Percentiles rank a stretch among this genome's conserved stretches.
phyloP scores from a whole-genome alignment of 345 rosid species.

The Dimocarpus longan region DNA sequence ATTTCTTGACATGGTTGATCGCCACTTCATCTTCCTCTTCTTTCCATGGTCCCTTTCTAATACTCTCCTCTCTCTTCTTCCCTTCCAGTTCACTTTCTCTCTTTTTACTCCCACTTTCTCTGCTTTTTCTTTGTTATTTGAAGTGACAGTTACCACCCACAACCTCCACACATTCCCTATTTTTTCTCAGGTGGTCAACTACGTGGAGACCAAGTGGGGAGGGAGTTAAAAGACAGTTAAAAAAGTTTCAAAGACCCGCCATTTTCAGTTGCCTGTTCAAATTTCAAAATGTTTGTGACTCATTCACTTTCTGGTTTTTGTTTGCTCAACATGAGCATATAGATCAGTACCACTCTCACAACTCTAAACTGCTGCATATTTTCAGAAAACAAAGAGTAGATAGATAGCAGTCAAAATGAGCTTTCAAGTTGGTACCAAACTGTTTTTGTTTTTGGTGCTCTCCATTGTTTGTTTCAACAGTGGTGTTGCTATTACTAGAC shows the following conservation, averaged over 20 bases:
- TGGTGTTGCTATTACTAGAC: neutral
- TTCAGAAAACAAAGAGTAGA: neutral
- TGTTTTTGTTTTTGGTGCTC: slow-evolving; percentile 14
- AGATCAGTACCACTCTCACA: no score
- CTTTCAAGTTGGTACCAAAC: neutral
- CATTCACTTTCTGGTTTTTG: neutral
- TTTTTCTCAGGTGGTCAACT: neutral
- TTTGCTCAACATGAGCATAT: neutral
- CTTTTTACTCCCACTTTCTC: neutral
- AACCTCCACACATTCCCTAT: neutral
- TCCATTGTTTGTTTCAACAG: slow-evolving; percentile 20
- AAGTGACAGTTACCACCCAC: neutral
- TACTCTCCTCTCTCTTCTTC: slow-evolving; percentile 34
- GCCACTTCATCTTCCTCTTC: slow-evolving; percentile 79
- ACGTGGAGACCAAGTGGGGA: neutral
- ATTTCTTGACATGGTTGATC: slow-evolving; percentile 60
- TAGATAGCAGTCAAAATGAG: slow-evolving; percentile 7
- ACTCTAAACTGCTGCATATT: neutral
- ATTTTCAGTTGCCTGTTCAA: neutral
- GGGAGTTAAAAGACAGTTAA: slow-evolving; percentile 29
- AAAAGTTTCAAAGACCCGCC: slow-evolving; percentile 3
- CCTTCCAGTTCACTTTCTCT: slow-evolving; percentile 34
- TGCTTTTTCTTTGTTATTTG: neutral
- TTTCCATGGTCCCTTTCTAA: slow-evolving; percentile 91
- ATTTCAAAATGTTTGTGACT: neutral